Evolutionary conservation across 78 protist genomes (phyloP), one percentile per base, ranked within the genome.

Genomic region (Speleostelium caveatum): DNA sequence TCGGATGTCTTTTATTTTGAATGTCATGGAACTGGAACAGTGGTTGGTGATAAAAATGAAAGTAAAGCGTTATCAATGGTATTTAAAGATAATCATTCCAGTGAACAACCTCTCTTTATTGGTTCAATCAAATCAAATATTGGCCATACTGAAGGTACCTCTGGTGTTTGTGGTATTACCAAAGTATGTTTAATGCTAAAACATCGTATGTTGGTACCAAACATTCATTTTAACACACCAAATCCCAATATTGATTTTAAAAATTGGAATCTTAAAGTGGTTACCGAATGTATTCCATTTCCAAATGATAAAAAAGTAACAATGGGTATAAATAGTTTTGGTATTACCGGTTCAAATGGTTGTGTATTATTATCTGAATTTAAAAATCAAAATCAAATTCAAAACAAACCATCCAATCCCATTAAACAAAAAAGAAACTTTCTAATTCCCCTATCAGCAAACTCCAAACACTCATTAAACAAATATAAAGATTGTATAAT

Each of bases 1-100:
- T 1, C 12, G 0, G 74, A 63, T 45, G 80, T 93, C 3, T 63
- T 22, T 12, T 95, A 67, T n/a, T 45, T 96, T 58, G 98, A 96
- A 59, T 67, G 95, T 24, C 97, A 96, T 41, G 96, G 97, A 16
- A 96, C 98, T 1, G 97, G 98, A n/a, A 96, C 97, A 5, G 28
- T n/a, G 26, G 75, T 92, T 6, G 98, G 98, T 55, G 96, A 94
- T 60, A 79, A 94, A 21, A 75, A 76, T 14, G 95, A 93, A 75
- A 30, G 63, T 16, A 17, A 24, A 26, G 78, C 79, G 45, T 3
- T 93, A 22, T 55, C 94, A 24, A 35, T 45, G 35, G 95, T 51
- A 16, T 86, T 87, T 8, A 65, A 45, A 8, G 53, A 45, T 45
- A 33, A 32, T 95, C 32, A 51, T 8, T 42, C 58, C 65, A 26